Evolutionary conservation across 345 rosid species (phyloP).

Genomic region (Arabidopsis arenosa): DNA sequence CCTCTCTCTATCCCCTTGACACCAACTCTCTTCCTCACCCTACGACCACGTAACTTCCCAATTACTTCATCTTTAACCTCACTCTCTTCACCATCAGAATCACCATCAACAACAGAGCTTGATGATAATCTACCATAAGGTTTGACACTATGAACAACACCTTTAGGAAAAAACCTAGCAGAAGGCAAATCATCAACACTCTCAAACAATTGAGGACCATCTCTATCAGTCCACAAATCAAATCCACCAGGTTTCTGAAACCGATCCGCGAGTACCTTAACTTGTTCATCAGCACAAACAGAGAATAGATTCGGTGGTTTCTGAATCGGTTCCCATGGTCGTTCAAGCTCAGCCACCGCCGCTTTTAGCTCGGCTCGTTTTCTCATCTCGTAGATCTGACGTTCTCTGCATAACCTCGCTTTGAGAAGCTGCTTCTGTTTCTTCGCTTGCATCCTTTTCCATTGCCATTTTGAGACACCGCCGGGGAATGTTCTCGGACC

Average conservation of each 20-base stretch:
- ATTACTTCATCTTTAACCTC: neutral
- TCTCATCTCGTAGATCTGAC: conserved; percentile 91
- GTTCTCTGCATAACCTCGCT: conserved; percentile 74
- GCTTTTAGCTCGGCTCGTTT: conserved; percentile 91
- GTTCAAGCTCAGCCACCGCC: conserved; percentile 83
- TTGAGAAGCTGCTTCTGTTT: conserved; percentile 86
- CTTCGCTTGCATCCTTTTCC: conserved; percentile 94
- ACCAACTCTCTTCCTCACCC: conserved; percentile 34
- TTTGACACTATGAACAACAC: conserved; percentile 79
- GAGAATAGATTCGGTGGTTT: conserved; percentile 77
- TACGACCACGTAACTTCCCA: conserved; percentile 28
- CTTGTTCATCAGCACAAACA: conserved; percentile 77
- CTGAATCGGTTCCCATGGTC: conserved; percentile 85
- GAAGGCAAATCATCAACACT: conserved; percentile 69
- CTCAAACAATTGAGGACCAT: conserved; percentile 73
- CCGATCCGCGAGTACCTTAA: conserved; percentile 86
- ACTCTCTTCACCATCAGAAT: conserved; percentile 20
- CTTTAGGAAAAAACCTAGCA: conserved; percentile 85
- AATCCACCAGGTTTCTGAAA: conserved; percentile 91
- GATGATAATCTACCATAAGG: conserved; percentile 50
- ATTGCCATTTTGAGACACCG: conserved; percentile 90
- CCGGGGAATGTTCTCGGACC: conserved; percentile 88
- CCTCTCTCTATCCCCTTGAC: conserved; percentile 3
- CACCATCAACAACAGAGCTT: conserved; percentile 25
- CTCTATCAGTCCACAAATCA: conserved; percentile 76